Base-by-base conservation (phyloP, 2,329 filamentous ascomycete genomes). In the Pseudogymnoascus sp. region DNA sequence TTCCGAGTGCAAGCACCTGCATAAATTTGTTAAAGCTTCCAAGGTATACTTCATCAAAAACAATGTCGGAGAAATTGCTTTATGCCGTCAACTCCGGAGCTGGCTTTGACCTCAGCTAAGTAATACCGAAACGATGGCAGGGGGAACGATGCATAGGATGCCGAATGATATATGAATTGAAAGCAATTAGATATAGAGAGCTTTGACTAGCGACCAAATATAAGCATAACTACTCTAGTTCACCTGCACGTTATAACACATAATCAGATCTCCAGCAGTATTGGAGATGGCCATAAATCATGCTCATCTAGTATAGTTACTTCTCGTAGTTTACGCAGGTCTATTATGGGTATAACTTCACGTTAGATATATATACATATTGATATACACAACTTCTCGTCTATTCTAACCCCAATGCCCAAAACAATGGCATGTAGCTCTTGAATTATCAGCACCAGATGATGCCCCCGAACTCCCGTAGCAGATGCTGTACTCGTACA, bases 1-100 rank as follows among this genome's bases (percentile, higher is more conserved):
- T 97, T 65, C 94, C 94, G 2, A 97, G 91, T 71, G 91, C 94
- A 16, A 97, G 92, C 71, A 99, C 94, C 0, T 99, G 94, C 69
- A 91, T 97, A 28, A 99, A 99, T 72, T 72, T 99, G 67, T 76
- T 99, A 57, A 99, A 99, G 78, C 75, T 99, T 66, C 94, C 94
- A 6, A 84, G 87, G 65, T 99, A 97, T 73, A 81, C 74, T 57
- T 84, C 79, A 34, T 83, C 86, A 64, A 74, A 77, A 62, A 81
- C 78, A 28, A 72, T 99, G 68, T 86, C 83, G 70, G 82, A 87
- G 69, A 97, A 96, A 76, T 72, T 99, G 63, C 76, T 97, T 59
- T 96, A 97, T 74, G 93, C 93, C 7, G 84, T 97, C 18, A 90
- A 90, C 67, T 89, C 90, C 0, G 91, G 91, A 0, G 93, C 94